Base-by-base conservation (phyloP, 768 basidiomycete genomes). In the Fomitopsis serialis region DNA sequence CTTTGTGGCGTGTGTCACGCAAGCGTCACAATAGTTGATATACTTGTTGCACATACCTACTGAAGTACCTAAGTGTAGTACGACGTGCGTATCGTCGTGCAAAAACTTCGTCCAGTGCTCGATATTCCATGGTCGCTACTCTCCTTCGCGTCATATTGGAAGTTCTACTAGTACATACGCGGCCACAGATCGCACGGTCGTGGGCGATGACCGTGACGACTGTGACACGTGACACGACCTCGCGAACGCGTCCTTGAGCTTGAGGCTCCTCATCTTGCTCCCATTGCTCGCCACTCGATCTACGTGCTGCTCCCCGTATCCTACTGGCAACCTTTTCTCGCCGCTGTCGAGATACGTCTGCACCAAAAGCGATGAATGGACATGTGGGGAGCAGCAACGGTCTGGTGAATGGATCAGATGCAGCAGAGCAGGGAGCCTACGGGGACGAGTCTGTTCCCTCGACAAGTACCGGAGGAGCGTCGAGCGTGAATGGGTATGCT, bases 351-450 rank as follows among this genome's bases (percentile, higher is more conserved):
- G 5, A 6, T 11, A 32, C 29, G 5, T 32, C 29, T 6, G 11
- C 29, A 11, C 29, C 8, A 17, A 40, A 7, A 17, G 55, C 42
- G 48, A 65, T 76, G 55, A 86, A 85, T 65, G 84, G 84, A 43
- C 76, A 75, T 65, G 65, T 66, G 48, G 66, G 69, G 34, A 73
- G 74, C 57, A 69, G 74, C 54, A 84, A 84, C 61, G 80, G 81
- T 66, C 51, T 52, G 29, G 58, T 50, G 24, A 44, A 52, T 66
- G 67, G 54, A 25, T 54, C 50, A n/a, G 56, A 36, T 17, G 55
- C 60, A 44, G 23, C 32, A 32, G 40, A 32, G 53, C 57, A 53
- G 25, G 58, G 58, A 46, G 53, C 35, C 7, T 61, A 67, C 70
- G 24, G 67, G 74, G 57, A 68, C 74, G 58, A 68, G 32, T 56